Evolutionary conservation across 1,284 basidiomycete species (phyloP).

Genomic region (Boletellus dicymbophilus): DNA sequence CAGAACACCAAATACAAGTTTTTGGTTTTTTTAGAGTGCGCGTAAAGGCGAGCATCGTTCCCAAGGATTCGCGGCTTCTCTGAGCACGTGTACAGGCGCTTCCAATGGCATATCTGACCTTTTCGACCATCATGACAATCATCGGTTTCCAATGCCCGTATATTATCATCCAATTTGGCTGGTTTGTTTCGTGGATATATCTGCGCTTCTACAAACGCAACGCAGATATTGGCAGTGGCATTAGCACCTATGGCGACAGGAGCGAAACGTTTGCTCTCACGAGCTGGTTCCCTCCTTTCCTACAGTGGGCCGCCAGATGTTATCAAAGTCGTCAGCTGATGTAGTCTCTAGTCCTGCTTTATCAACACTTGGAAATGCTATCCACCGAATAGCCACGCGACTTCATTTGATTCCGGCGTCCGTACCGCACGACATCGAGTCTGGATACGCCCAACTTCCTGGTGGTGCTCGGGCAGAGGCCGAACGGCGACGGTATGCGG

Average conservation of each 20-base stretch:
- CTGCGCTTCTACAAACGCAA: slow-evolving; percentile 96
- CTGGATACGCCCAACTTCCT: slow-evolving; percentile 77
- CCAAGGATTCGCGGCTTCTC: neutral
- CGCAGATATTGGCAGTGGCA: slow-evolving; percentile 57
- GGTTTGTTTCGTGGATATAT: slow-evolving; percentile 95
- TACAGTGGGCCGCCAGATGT: slow-evolving; percentile 63
- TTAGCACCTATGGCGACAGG: slow-evolving; percentile 80
- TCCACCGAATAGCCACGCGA: slow-evolving; percentile 70
- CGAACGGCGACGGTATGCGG: slow-evolving; percentile 79
- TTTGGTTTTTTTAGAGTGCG: slow-evolving; percentile 84
- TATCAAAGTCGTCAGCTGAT: slow-evolving; percentile 43
- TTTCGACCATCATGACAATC: slow-evolving; percentile 89
- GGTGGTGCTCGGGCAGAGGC: slow-evolving; percentile 91
- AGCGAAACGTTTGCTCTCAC: slow-evolving; percentile 97
- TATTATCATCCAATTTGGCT: slow-evolving; percentile 97
- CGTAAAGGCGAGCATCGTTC: slow-evolving; percentile 75
- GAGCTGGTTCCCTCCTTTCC: slow-evolving; percentile 94
- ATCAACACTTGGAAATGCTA: slow-evolving; percentile 65
- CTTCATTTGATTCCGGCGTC: slow-evolving; percentile 79
- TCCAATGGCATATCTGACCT: slow-evolving; percentile 91
- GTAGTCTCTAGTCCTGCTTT: slow-evolving; percentile 46
- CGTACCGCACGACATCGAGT: slow-evolving; percentile 62
- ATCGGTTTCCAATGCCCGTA: slow-evolving; percentile 92
- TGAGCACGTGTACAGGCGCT: slow-evolving; percentile 57
- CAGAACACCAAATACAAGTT: slow-evolving; percentile 96